Base-by-base conservation (phyloP, 2,329 filamentous ascomycete species). In the Claviceps sp. region DNA sequence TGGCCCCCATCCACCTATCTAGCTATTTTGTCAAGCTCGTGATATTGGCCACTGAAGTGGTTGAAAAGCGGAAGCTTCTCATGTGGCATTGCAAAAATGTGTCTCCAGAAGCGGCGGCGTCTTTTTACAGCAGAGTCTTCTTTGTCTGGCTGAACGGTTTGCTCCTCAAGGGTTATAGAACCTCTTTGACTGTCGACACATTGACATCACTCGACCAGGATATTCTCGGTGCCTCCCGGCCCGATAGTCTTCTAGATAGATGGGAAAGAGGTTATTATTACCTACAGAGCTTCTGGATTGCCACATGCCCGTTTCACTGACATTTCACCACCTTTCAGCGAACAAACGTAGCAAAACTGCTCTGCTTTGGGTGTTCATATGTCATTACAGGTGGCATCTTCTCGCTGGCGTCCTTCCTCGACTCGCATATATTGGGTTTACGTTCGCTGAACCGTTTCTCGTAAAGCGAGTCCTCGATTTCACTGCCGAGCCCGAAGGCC, bases 361-460 rank as follows among this genome's bases (percentile, higher is more conserved):
- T 4, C 54, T 66, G 4, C 40, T 59, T 20, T 49, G 59, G 40
- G 58, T 51, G 5, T 57, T 61, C 4, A 56, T 64, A 4, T 50
- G 52, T 37, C 57, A 63, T 13, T 60, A 64, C 42, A 62, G 59
- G 26, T 58, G 57, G 58, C 55, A 59, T 5, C 53, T 68, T 18
- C 30, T 67, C 2, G 57, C 60, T 6, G 62, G 60, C 3, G 58
- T 70, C 18, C 49, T 67, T 6, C 67, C 70, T 5, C 63, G 70
- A 1, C 55, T 72, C 8, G 58, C 59, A 20, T 63, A 66, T 34
- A 61, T 63, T 1, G 70, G 61, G 0, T 70, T 74, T 52, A 65
- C 58, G 4, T 72, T 73, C 48, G 61, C 66, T 14, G 70, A 74
- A 54, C 71, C 72, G 0, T 70, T 72, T 24, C 65, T 74, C 14